These are phyloP conservation scores for Mycosphaerelloides madeirae DNA, from an alignment of 2,329 filamentous ascomycete species.

Conservation along the genomic window DNA sequence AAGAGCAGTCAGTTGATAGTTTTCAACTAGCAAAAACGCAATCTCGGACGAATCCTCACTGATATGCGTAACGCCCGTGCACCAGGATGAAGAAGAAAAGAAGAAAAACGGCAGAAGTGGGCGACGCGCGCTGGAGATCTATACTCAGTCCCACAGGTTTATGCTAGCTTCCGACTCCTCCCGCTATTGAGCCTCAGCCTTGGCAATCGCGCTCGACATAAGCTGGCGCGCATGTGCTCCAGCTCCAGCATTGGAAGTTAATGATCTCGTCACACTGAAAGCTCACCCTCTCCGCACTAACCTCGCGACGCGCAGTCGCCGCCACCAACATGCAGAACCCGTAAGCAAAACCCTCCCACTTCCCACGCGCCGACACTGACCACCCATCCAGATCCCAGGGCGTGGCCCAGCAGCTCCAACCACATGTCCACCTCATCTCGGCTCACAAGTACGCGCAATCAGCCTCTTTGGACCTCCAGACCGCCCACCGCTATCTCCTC, in stretches of 20 bases:
- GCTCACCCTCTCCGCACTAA: not conserved
- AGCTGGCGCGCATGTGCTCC: no score
- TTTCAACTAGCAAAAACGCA: conserved; percentile 88
- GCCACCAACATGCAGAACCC: conserved; percentile 18
- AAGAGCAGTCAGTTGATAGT: conserved; percentile 73
- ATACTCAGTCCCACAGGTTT: not conserved
- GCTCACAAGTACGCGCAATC: conserved; percentile 73
- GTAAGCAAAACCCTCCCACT: conserved; percentile 6
- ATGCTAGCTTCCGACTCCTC: not conserved
- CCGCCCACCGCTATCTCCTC: conserved; percentile 78
- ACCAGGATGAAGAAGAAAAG: not conserved
- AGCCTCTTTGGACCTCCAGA: conserved; percentile 65
- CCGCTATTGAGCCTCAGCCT: no score
- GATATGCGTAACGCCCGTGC: conserved; percentile 68
- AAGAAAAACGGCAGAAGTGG: no score
- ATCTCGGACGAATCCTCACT: conserved; percentile 85
- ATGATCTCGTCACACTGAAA: not conserved
- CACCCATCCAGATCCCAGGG: conserved; percentile 16
- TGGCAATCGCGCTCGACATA: not conserved
- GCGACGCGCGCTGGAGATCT: not conserved
- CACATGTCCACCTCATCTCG: conserved; percentile 83
- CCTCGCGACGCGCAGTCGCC: conserved; percentile 8
- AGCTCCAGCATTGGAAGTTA: no score
- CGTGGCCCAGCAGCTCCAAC: conserved; percentile 20
- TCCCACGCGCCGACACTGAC: conserved; percentile 7